Conservation (phyloP, 768 basidiomycete species). For the Piloderma croceum region DNA sequence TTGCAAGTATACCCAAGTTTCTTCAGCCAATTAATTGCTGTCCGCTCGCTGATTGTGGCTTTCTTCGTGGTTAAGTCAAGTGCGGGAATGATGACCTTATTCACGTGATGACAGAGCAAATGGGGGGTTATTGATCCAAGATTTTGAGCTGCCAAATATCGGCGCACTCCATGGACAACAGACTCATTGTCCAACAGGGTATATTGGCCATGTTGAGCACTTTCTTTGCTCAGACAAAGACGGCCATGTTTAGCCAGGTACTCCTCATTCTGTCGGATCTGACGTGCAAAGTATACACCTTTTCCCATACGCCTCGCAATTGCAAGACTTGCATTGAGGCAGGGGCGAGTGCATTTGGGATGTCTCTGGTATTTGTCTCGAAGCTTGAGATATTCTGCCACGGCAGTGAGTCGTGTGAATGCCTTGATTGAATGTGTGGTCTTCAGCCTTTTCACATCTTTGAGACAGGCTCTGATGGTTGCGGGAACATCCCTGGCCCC, state of each 20-base stretch:
- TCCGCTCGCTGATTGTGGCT: too few species aligned
- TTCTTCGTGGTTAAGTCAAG: too few species aligned
- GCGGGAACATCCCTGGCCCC: conserved; percentile 1
- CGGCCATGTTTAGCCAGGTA: conserved; percentile 1
- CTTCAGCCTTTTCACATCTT: background rate
- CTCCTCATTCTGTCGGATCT: background rate
- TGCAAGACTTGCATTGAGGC: conserved; percentile 1
- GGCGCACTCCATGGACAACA: too few species aligned
- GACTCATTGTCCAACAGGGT: too few species aligned
- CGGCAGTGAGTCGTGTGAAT: conserved; percentile 1
- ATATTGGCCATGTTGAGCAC: conserved; percentile 1
- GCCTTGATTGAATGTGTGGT: background rate
- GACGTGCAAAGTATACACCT: conserved; percentile 7
- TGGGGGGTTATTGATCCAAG: too few species aligned
- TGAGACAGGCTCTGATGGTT: background rate
- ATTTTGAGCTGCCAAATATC: too few species aligned
- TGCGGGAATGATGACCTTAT: too few species aligned
- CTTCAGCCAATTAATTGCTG: too few species aligned
- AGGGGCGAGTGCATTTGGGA: background rate
- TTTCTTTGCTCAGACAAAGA: background rate
- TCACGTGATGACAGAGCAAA: too few species aligned
- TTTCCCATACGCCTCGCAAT: conserved; percentile 6
- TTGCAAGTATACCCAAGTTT: too few species aligned
- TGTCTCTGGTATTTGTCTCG: background rate
- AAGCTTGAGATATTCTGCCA: conserved; percentile 4